Percentiles rank a stretch among this genome's conserved stretches.
Evolutionary conservation across 2,329 filamentous ascomycete species (phyloP).

Genomic region (Chaetothyriales sp.): DNA sequence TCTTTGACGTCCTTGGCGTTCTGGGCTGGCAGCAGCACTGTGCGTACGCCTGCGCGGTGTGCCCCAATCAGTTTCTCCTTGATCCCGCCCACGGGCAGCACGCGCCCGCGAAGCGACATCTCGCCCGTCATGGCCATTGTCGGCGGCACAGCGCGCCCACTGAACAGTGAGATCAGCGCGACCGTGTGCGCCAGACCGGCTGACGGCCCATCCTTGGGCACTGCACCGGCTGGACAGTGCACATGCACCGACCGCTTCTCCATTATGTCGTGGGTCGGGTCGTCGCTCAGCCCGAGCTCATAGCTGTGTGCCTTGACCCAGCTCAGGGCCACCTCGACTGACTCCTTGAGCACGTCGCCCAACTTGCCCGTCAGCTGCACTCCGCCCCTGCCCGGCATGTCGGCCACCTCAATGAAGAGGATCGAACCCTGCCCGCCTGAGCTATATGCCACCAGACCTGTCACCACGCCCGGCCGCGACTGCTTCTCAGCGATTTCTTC

Average conservation of each 20-base stretch:
- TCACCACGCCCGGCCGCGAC: conserved; percentile 76
- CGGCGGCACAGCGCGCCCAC: conserved; percentile 69
- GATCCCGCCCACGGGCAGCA: conserved; percentile 91
- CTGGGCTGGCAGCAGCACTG: conserved; percentile 69
- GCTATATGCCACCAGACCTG: conserved; percentile 87
- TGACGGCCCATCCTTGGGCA: conserved; percentile 75
- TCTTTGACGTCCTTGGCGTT: conserved; percentile 90
- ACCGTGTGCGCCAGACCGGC: conserved; percentile 91
- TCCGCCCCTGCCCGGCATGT: conserved; percentile 84
- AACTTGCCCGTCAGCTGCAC: conserved; percentile 94
- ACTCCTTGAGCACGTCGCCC: conserved; percentile 92
- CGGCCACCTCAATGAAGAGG: conserved; percentile 92
- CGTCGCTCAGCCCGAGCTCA: conserved; percentile 67
- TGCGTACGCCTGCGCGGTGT: conserved; percentile 82
- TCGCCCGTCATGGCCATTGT: conserved; percentile 88
- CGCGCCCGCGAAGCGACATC: conserved; percentile 66
- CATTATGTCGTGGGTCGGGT: conserved; percentile 84
- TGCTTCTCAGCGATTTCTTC: conserved; percentile 87
- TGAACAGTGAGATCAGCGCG: conserved; percentile 80
- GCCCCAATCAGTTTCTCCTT: conserved; percentile 98
- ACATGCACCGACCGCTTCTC: conserved; percentile 87
- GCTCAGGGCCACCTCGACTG: conserved; percentile 83
- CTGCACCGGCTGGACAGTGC: conserved; percentile 85
- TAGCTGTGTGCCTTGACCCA: conserved; percentile 97
- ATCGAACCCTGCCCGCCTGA: conserved; percentile 88